Conservation (phyloP, 1,284 basidiomycete genomes). For the Papiliotrema laurentii region DNA sequence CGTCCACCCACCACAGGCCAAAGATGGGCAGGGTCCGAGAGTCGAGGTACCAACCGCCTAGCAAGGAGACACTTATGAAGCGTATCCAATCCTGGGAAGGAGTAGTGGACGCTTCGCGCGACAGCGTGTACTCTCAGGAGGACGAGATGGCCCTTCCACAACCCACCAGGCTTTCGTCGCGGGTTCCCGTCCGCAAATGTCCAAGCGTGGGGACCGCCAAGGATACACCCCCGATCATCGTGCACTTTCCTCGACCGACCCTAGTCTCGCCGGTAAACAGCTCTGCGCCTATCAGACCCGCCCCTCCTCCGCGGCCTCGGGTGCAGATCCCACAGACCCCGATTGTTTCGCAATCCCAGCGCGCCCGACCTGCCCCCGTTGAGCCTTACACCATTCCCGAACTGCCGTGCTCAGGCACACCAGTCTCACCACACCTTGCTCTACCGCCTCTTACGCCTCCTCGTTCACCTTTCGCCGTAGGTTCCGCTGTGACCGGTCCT, state of each 20-base stretch:
- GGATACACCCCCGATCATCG: conserved; percentile 11
- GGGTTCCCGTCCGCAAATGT: background rate
- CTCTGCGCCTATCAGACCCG: conserved; percentile 2
- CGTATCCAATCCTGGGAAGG: conserved; percentile 4
- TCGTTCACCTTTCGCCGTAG: conserved; percentile 5
- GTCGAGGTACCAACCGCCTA: background rate
- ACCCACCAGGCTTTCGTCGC: background rate
- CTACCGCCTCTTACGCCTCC: conserved; percentile 12
- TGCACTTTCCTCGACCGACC: conserved; percentile 15
- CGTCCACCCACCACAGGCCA: too few relatives aligned
- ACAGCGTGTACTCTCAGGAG: background rate
- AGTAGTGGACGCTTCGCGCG: background rate
- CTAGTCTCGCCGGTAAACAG: background rate
- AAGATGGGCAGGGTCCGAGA: background rate
- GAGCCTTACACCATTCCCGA: conserved; percentile 8
- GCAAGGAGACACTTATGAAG: background rate
- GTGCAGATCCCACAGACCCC: conserved; percentile 1
- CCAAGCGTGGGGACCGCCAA: conserved; percentile 4
- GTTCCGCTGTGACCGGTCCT: background rate
- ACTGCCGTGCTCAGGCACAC: conserved; percentile 21
- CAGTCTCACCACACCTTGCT: conserved; percentile 33
- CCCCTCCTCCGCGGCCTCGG: background rate
- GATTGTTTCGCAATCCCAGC: background rate
- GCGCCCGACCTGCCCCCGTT: background rate
- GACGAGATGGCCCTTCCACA: background rate